A percentile compares a stretch with the other conserved stretches of the same genome.
phyloP scores from a whole-genome alignment of 352 stramenopile genomes.

The Peronospora belbahrii region DNA sequence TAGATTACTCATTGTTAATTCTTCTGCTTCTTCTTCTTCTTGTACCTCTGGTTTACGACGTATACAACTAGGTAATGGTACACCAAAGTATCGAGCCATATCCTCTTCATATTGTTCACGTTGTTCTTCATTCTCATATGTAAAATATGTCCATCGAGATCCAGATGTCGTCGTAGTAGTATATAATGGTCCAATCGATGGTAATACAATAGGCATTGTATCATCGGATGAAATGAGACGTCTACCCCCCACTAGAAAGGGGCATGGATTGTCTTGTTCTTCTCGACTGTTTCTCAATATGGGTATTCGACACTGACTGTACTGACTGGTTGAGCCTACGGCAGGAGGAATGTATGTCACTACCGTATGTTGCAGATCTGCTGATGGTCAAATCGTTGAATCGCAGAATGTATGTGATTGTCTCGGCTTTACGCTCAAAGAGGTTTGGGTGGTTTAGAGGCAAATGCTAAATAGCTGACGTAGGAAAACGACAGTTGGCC shows the following conservation, averaged over 20 bases:
- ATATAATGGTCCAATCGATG: slow-evolving; percentile 51
- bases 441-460: slow-evolving; percentile 24
- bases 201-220: slow-evolving; percentile 37
- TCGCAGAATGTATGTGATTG: slow-evolving; percentile 1
- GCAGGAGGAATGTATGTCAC: neutral
- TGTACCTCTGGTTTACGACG: slow-evolving; percentile 9
- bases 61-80: slow-evolving; percentile 22
- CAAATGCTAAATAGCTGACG: slow-evolving; percentile 26
- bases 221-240: slow-evolving; percentile 31
- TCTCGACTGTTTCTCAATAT: neutral
- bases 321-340: neutral
- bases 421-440: slow-evolving; percentile 7
- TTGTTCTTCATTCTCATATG: slow-evolving; percentile 27
- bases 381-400: slow-evolving; percentile 9
- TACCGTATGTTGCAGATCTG: neutral
- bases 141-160: slow-evolving; percentile 5
- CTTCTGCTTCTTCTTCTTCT: slow-evolving; percentile 11
- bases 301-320: neutral
- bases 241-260: no score
- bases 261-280: no score
- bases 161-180: slow-evolving; percentile 8
- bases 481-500: no score
- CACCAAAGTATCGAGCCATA: slow-evolving; percentile 35
- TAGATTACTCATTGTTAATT: no score
- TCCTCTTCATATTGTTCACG: slow-evolving; percentile 27